Base-by-base conservation (phyloP, 2,329 filamentous ascomycete species). In the Simplicillium sp. region DNA sequence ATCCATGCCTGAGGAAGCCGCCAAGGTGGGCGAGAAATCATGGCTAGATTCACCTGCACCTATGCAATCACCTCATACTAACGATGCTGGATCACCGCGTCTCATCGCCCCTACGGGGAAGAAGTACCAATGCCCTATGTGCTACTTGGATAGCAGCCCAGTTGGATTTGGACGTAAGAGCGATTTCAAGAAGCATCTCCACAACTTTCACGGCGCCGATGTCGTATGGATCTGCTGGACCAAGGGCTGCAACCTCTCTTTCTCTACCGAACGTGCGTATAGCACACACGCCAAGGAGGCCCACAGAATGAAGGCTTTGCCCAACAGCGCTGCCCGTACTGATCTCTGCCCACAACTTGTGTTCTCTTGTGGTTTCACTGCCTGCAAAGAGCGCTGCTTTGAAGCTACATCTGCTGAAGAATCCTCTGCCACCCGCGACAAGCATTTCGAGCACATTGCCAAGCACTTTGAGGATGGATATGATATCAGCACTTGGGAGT, bases 131-230 rank as follows among this genome's bases (percentile, higher is more conserved):
- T 68, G 65, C 48, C 65, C 65, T 20, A 64, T 68, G 54, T 68
- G 65, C 51, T 66, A 63, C 44, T 50, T 67, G 34, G 64, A 68
- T 51, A 63, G 62, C 52, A 67, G 66, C 46, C 58, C 59, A 13
- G 65, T 68, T 17, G 65, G 65, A 29, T 68, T 68, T 38, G 65
- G 65, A 29, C 60, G 65, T 43, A 68, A 68, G 53, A 67, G 63
- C 48, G 65, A 68, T 47, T 67, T 68, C 49, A 68, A 68, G 57
- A 68, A 68, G 55, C 65, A 68, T 46, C 53, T 68, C n/a, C 63
- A 67, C 54, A 66, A 66, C 50, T 68, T 68, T 46, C 66, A 68
- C 47, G 62, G 63, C 31, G 56, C 60, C 37, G 63, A 68, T 46
- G 56, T 61, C 29, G 55, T 60, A 32, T 68, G 65, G 66, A 53